Percentiles rank a stretch among this genome's conserved stretches.
Conservation (phyloP, 164 flowering plant genomes). For the Dillenia turbinata region DNA sequence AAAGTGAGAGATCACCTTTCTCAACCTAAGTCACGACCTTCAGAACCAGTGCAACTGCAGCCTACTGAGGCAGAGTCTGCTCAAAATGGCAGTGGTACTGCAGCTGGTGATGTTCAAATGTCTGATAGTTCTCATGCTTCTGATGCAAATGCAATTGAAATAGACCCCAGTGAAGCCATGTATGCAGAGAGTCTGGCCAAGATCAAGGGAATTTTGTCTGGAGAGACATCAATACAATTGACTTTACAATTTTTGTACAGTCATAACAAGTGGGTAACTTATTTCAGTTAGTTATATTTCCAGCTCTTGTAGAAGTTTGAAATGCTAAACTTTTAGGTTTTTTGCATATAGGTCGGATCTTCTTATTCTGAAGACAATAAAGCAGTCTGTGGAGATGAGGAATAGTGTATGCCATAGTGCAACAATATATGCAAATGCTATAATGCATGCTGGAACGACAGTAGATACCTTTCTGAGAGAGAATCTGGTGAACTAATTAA, state of each 20-base stretch:
- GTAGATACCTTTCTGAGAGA: conserved; percentile 93
- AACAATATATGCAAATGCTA: conserved; percentile 89
- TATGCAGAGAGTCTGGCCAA: conserved; percentile 71
- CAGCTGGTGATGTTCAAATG: conserved; percentile 62
- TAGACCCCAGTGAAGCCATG: conserved; percentile 45
- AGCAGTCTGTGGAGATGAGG: conserved; percentile 95
- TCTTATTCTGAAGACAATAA: conserved; percentile 79
- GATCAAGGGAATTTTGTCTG: conserved; percentile 74
- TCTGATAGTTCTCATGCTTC: conserved; percentile 47
- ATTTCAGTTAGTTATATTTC: not conserved
- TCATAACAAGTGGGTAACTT: conserved; percentile 66
- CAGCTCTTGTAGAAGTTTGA: not conserved
- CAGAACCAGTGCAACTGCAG: conserved; percentile 29
- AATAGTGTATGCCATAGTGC: conserved; percentile 98
- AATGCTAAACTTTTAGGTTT: conserved; percentile 2
- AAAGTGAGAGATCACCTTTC: conserved; percentile 73
- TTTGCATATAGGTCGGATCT: conserved; percentile 67
- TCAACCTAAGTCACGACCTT: conserved; percentile 33
- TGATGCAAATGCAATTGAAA: conserved; percentile 16
- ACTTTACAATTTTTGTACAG: conserved; percentile 86
- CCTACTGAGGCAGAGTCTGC: conserved; percentile 33
- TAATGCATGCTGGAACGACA: conserved; percentile 98
- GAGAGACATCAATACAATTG: conserved; percentile 89
- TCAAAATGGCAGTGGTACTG: conserved; percentile 33
- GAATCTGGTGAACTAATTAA: conserved; percentile 53